Evolutionary conservation across 2,329 filamentous ascomycete species (phyloP).

Genomic region (Pestalotiopsis sp.): DNA sequence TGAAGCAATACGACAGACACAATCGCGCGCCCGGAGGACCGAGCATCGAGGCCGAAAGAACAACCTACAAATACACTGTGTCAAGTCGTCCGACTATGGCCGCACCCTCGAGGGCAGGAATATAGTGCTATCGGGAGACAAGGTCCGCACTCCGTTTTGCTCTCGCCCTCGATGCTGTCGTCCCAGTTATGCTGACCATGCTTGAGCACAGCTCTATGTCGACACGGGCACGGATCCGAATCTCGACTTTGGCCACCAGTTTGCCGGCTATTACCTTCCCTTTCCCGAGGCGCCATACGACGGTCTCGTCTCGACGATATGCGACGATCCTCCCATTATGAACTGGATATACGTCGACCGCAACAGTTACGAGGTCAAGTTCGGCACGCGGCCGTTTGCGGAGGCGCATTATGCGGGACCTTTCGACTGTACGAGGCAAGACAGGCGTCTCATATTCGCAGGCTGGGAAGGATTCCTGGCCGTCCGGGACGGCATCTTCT

Average conservation of each 20-base stretch:
- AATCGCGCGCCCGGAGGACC: constrained; percentile 45
- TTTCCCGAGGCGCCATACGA: constrained; percentile 51
- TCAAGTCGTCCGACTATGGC: constrained; percentile 47
- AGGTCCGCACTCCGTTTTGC: constrained; percentile 28
- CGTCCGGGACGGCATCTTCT: constrained; percentile 44
- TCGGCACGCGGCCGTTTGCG: constrained; percentile 43
- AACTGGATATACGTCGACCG: constrained; percentile 53
- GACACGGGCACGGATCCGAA: constrained; percentile 42
- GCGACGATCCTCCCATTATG: constrained; percentile 48
- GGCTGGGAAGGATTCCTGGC: constrained; percentile 53
- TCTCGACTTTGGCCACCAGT: constrained; percentile 45
- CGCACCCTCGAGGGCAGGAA: constrained; percentile 44
- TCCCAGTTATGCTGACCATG: not conserved
- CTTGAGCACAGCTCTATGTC: constrained; percentile 42
- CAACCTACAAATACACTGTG: constrained; percentile 48
- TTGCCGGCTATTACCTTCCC: constrained; percentile 58
- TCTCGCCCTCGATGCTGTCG: not conserved
- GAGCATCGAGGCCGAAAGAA: constrained; percentile 51
- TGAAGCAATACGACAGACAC: constrained; percentile 51
- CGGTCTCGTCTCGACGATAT: constrained; percentile 50
- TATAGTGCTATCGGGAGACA: constrained; percentile 47
- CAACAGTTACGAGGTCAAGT: constrained; percentile 46
- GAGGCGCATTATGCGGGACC: constrained; percentile 47
- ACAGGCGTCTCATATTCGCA: constrained; percentile 48
- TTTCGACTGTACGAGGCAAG: constrained; percentile 53